A percentile compares a stretch with the other conserved stretches of the same genome.
phyloP scores from a whole-genome alignment of 2,329 filamentous ascomycete species.

The Nothomitra cinnamomea region DNA sequence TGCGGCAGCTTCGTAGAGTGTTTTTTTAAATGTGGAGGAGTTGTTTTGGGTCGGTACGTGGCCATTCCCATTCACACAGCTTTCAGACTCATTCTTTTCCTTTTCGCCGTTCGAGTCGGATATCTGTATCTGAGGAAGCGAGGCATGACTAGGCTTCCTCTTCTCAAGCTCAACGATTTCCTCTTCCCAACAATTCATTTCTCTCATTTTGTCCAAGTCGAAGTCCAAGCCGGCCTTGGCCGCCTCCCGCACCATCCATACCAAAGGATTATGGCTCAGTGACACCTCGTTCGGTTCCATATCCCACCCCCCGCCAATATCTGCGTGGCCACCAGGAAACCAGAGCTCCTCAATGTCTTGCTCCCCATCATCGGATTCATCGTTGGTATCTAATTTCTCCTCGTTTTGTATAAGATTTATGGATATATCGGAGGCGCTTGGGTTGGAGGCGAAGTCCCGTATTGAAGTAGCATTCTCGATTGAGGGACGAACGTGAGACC shows the following conservation, averaged over 20 bases:
- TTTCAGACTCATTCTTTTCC: background rate
- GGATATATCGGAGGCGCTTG: background rate
- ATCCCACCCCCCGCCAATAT: conserved; percentile 64
- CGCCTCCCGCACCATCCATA: conserved; percentile 54
- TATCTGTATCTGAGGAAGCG: conserved; percentile 19
- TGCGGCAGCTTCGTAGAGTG: conserved; percentile 39
- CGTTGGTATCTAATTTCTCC: conserved; percentile 10
- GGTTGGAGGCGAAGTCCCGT: background rate
- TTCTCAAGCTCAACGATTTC: conserved; percentile 12
- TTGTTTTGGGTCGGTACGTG: conserved; percentile 8
- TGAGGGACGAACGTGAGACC: background rate
- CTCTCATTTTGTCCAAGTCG: conserved; percentile 47
- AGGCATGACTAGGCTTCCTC: conserved; percentile 3
- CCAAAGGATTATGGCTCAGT: conserved; percentile 49
- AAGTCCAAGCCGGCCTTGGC: conserved; percentile 51
- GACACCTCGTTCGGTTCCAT: conserved; percentile 38
- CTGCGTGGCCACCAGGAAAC: conserved; percentile 65
- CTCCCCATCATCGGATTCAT: conserved; percentile 24
- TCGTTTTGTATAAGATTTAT: background rate
- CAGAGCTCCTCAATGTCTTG: conserved; percentile 69
- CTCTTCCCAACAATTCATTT: conserved; percentile 44
- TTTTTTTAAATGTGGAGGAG: conserved; percentile 32
- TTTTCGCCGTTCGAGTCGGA: conserved; percentile 14
- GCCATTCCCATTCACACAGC: conserved; percentile 8
- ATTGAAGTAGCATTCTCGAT: background rate